Percentiles rank a stretch among this genome's conserved stretches.
Evolutionary conservation across 2,329 filamentous ascomycete genomes (phyloP).

Genomic region (Diaporthe aspalathi): DNA sequence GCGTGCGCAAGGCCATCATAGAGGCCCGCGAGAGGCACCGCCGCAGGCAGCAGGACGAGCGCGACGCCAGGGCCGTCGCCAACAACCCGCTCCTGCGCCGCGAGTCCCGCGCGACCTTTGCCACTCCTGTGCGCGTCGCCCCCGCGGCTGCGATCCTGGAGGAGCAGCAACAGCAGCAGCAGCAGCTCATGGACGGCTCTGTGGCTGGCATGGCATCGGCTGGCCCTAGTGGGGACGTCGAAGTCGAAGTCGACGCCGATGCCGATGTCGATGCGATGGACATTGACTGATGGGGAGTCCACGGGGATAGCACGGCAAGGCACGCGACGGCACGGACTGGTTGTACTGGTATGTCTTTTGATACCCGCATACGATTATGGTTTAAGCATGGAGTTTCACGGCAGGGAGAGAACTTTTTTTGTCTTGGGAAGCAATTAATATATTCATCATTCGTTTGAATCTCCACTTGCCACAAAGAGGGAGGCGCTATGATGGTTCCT

Average conservation of each 20-base stretch:
- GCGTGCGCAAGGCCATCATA: constrained; percentile 84
- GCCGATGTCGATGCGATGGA: constrained; percentile 77
- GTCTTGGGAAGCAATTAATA: background rate
- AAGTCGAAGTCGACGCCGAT: constrained; percentile 66
- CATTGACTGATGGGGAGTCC: constrained; percentile 58
- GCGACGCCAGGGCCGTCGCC: constrained; percentile 41
- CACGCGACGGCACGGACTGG: background rate
- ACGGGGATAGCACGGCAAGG: background rate
- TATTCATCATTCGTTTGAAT: constrained; percentile 22
- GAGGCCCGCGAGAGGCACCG: constrained; percentile 79
- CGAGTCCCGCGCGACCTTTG: constrained; percentile 23
- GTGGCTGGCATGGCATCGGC: background rate
- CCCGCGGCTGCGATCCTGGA: background rate
- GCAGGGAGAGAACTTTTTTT: too few relatives aligned
- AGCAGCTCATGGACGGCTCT: background rate
- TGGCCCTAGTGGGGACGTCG: constrained; percentile 48
- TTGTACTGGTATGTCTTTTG: constrained; percentile 29
- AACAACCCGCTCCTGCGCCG: constrained; percentile 10
- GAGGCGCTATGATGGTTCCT: constrained; percentile 33
- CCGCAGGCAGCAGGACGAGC: constrained; percentile 63
- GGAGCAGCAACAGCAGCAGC: background rate
- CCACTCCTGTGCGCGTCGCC: constrained; percentile 34
- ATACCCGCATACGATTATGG: constrained; percentile 40
- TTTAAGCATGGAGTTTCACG: constrained; percentile 31
- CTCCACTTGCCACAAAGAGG: constrained; percentile 13